phyloP scores from a whole-genome alignment of 75 land plant genomes.

The Picea sitchensis region DNA sequence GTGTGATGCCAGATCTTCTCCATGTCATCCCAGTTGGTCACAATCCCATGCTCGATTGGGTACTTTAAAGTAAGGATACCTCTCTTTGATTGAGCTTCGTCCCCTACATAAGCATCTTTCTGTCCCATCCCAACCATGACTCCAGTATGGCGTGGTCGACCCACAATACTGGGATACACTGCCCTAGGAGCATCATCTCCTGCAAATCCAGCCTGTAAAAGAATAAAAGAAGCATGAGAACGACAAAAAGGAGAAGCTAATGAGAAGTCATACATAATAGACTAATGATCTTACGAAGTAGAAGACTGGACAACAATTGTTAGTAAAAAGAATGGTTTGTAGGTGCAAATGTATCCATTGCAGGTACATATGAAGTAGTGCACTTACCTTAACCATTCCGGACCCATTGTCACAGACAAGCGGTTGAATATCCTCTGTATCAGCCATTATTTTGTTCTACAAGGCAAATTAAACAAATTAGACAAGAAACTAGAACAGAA shows the following conservation, averaged over 20 bases:
- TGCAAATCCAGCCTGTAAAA: slow-evolving; percentile 18
- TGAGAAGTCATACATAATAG: too few species aligned
- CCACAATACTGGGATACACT: slow-evolving; percentile 49
- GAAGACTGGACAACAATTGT: too few species aligned
- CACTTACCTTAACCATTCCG: slow-evolving; percentile 26
- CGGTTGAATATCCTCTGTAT: slow-evolving; percentile 34
- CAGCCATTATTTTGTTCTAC: slow-evolving; percentile 17
- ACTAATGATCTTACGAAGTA: too few species aligned
- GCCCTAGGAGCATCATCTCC: slow-evolving; percentile 70
- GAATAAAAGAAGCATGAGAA: too few species aligned
- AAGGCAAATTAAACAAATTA: too few species aligned
- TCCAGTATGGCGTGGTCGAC: slow-evolving; percentile 47
- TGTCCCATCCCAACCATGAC: slow-evolving; percentile 67
- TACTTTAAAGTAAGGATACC: slow-evolving; percentile 59
- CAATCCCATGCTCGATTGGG: slow-evolving; percentile 76
- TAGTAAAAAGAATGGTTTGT: too few species aligned
- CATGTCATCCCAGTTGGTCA: slow-evolving; percentile 90
- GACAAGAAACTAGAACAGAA: too few species aligned
- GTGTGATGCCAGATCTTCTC: slow-evolving; percentile 94
- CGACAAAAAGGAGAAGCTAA: too few species aligned
- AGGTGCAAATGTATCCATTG: too few species aligned
- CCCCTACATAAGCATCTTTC: slow-evolving; percentile 49
- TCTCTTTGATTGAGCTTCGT: slow-evolving; percentile 54
- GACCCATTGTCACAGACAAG: slow-evolving; percentile 41
- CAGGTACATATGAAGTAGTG: too few species aligned